These are phyloP conservation scores for Didymella segeticola DNA, from an alignment of 2,329 filamentous ascomycete genomes.

Conservation along the genomic window DNA sequence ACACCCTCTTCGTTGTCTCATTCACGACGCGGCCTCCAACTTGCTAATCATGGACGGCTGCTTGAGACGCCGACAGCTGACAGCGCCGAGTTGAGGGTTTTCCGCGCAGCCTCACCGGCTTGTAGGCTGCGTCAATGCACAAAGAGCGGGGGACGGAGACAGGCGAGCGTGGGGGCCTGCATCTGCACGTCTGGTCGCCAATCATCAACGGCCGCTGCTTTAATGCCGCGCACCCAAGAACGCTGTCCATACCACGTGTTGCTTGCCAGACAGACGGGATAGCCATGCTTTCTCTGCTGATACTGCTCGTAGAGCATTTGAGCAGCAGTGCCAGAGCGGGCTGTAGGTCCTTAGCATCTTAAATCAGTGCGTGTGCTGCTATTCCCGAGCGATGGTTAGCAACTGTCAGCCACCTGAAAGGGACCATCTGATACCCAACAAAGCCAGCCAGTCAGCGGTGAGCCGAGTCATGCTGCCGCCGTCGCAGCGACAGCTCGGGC, in stretches of 20 bases:
- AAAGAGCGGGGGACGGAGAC: conserved; percentile 15
- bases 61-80: neutral
- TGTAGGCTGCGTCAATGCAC: conserved; percentile 13
- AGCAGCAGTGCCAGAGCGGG: neutral
- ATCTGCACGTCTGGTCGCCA: conserved; percentile 11
- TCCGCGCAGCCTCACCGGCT: conserved; percentile 9
- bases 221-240: neutral
- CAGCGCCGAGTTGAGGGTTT: neutral
- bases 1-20: neutral
- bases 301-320: neutral
- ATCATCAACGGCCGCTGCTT: conserved; percentile 9
- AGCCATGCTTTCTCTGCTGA: neutral
- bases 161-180: conserved; percentile 18
- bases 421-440: conserved; percentile 6
- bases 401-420: conserved; percentile 9
- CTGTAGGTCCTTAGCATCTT: neutral
- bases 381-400: conserved; percentile 4
- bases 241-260: neutral
- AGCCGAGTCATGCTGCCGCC: neutral
- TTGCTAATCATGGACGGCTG: neutral
- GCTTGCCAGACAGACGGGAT: neutral
- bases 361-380: neutral
- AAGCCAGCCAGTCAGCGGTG: conserved; percentile 23
- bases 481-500: neutral
- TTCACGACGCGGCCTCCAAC: neutral